Evolutionary conservation across 345 rosid genomes (phyloP).

Genomic region (Passiflora organensis): DNA sequence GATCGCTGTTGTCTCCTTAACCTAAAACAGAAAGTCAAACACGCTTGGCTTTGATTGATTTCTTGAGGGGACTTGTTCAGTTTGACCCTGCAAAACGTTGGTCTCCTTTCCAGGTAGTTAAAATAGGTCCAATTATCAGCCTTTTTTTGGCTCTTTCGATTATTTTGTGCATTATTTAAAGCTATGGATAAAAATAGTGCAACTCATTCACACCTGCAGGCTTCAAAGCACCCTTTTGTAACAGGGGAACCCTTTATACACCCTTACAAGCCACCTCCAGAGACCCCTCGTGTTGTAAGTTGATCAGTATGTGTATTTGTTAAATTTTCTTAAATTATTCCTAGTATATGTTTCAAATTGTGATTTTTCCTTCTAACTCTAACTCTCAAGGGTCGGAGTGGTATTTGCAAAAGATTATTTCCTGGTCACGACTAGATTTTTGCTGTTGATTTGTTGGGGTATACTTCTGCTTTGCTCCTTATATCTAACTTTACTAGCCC

Average conservation of each 20-base stretch:
- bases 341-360: background rate
- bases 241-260: constrained; percentile 95
- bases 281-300: constrained; percentile 84
- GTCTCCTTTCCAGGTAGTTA: constrained; percentile 94
- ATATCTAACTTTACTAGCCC: background rate
- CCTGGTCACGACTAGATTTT: background rate
- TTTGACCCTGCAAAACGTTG: constrained; percentile 98
- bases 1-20: constrained; percentile 16
- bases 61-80: constrained; percentile 95
- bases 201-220: constrained; percentile 46
- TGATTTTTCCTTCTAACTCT: constrained; percentile 1
- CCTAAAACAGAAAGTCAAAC: constrained; percentile 63
- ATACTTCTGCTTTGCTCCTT: background rate
- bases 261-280: constrained; percentile 82
- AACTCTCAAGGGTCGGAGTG: background rate
- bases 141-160: constrained; percentile 13
- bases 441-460: too few relatives aligned
- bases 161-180: constrained; percentile 2
- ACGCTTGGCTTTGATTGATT: constrained; percentile 91
- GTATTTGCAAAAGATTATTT: background rate
- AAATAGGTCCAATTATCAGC: constrained; percentile 9
- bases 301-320: background rate
- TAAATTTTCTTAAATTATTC: constrained; percentile 4
- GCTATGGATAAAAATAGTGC: constrained; percentile 1
- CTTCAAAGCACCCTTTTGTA: constrained; percentile 95